These are phyloP conservation scores for Alternaria gaisen DNA, from an alignment of 2,329 filamentous ascomycete genomes.

Conservation along the genomic window DNA sequence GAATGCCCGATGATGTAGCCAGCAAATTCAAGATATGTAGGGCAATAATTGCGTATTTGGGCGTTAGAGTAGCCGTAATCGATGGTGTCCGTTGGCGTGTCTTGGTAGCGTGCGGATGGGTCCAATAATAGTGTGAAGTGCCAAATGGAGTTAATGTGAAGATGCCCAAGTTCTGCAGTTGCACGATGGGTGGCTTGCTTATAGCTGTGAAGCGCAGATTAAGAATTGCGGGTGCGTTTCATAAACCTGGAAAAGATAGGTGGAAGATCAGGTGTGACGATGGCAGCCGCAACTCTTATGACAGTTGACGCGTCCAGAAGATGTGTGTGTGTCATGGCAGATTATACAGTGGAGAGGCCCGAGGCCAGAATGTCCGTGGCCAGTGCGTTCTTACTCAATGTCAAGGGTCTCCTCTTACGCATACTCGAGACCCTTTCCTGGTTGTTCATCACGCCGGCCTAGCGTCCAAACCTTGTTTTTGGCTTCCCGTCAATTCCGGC, in stretches of 20 bases:
- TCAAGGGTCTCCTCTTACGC: slow-evolving; percentile 9
- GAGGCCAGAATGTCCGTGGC: slow-evolving; percentile 15
- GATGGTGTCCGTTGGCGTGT: slow-evolving; percentile 31
- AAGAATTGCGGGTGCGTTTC: not conserved
- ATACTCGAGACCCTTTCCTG: slow-evolving; percentile 16
- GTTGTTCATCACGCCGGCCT: slow-evolving; percentile 11
- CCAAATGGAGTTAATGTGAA: slow-evolving; percentile 10
- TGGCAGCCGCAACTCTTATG: slow-evolving; percentile 15
- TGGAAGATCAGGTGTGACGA: slow-evolving; percentile 1
- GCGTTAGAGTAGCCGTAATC: slow-evolving; percentile 31
- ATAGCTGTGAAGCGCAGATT: slow-evolving; percentile 9
- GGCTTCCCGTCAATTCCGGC: slow-evolving; percentile 10
- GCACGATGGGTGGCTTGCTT: slow-evolving; percentile 7
- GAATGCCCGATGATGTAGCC: slow-evolving; percentile 45
- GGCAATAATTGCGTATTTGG: slow-evolving; percentile 28
- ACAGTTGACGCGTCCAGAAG: slow-evolving; percentile 19
- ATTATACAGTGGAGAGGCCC: slow-evolving; percentile 18
- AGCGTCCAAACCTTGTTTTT: slow-evolving; percentile 15
- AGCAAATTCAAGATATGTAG: slow-evolving; percentile 32
- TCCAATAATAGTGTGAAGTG: slow-evolving; percentile 26
- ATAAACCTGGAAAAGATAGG: not conserved
- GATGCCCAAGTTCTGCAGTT: slow-evolving; percentile 6
- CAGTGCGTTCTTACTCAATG: slow-evolving; percentile 14
- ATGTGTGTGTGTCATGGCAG: slow-evolving; percentile 17
- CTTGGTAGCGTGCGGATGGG: slow-evolving; percentile 28